A percentile compares a stretch with the other conserved stretches of the same genome.
Conservation (phyloP, 768 basidiomycete species). For the Termitomyces sp. region DNA sequence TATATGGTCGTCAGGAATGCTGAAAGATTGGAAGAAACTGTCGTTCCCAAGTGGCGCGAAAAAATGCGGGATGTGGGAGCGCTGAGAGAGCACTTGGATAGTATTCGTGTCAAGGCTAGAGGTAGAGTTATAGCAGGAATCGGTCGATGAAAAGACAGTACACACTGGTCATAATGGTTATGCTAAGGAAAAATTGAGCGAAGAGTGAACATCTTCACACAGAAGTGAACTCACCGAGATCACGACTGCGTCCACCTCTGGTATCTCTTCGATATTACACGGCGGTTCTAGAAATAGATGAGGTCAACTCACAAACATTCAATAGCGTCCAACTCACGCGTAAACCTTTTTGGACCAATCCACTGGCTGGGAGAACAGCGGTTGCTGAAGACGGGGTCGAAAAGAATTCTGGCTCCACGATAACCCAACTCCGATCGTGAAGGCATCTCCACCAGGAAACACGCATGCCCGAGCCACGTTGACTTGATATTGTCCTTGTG, state of each 20-base stretch:
- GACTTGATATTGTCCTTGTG: slow-evolving; percentile 37
- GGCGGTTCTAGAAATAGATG: slow-evolving; percentile 31
- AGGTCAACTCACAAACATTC: not conserved
- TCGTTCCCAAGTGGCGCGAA: slow-evolving; percentile 56
- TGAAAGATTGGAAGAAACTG: slow-evolving; percentile 33
- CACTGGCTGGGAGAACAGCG: slow-evolving; percentile 44
- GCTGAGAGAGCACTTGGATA: slow-evolving; percentile 30
- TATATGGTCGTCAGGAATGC: slow-evolving; percentile 32
- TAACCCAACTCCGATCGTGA: slow-evolving; percentile 18
- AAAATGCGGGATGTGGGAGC: slow-evolving; percentile 38
- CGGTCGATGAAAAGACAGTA: not conserved
- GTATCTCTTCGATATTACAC: slow-evolving; percentile 49
- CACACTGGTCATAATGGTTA: slow-evolving; percentile 50
- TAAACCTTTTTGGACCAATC: slow-evolving; percentile 44
- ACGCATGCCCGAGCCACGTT: slow-evolving; percentile 55
- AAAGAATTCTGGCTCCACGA: slow-evolving; percentile 42
- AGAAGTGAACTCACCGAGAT: slow-evolving; percentile 40
- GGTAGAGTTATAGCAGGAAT: not conserved
- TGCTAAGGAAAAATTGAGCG: slow-evolving; percentile 25
- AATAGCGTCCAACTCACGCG: slow-evolving; percentile 28
- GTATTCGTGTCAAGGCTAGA: slow-evolving; percentile 41
- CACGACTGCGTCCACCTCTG: slow-evolving; percentile 57
- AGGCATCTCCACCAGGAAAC: slow-evolving; percentile 48
- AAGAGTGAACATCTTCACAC: not conserved
- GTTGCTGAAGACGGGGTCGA: slow-evolving; percentile 50